A percentile compares a stretch with the other conserved stretches of the same genome.
These are phyloP conservation scores for Heterobasidion irregulare DNA, from an alignment of 1,284 basidiomycete genomes.

Conservation along the genomic window DNA sequence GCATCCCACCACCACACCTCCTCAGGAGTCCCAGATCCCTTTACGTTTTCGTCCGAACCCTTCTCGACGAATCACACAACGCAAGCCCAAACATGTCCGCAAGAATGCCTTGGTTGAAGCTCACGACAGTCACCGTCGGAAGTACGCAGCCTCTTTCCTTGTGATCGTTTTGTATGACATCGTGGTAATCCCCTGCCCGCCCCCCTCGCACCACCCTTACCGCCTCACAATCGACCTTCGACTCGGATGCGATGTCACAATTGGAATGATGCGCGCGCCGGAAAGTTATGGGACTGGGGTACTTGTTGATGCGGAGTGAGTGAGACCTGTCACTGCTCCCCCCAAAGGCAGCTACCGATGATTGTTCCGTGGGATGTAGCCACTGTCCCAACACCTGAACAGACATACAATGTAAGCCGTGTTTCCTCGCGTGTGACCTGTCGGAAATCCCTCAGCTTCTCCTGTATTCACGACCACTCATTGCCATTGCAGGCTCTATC, in stretches of 20 bases:
- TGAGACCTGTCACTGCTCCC: neutral
- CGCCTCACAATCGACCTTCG: neutral
- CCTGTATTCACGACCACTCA: neutral
- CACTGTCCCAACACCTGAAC: slow-evolving; percentile 51
- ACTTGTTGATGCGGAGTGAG: slow-evolving; percentile 58
- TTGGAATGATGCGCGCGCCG: neutral
- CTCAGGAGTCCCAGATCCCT: neutral
- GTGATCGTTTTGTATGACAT: slow-evolving; percentile 4
- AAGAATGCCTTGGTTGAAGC: slow-evolving; percentile 19
- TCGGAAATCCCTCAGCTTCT: too few species aligned
- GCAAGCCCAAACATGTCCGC: slow-evolving; percentile 17
- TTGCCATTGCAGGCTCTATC: slow-evolving; percentile 44
- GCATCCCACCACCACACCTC: neutral
- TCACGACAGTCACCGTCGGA: slow-evolving; percentile 32
- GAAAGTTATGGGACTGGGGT: slow-evolving; percentile 54
- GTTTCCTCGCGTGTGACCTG: neutral
- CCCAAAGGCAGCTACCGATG: too few species aligned
- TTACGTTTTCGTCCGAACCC: neutral
- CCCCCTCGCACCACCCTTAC: neutral
- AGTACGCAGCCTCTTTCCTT: slow-evolving; percentile 29
- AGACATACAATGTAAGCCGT: slow-evolving; percentile 42
- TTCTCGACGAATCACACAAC: neutral
- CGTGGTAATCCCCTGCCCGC: neutral
- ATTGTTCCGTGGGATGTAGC: slow-evolving; percentile 24
- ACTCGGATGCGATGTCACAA: neutral